Evolutionary conservation across 768 basidiomycete genomes (phyloP), one percentile per base, ranked within the genome.

Genomic region (Serpula lacrymans): DNA sequence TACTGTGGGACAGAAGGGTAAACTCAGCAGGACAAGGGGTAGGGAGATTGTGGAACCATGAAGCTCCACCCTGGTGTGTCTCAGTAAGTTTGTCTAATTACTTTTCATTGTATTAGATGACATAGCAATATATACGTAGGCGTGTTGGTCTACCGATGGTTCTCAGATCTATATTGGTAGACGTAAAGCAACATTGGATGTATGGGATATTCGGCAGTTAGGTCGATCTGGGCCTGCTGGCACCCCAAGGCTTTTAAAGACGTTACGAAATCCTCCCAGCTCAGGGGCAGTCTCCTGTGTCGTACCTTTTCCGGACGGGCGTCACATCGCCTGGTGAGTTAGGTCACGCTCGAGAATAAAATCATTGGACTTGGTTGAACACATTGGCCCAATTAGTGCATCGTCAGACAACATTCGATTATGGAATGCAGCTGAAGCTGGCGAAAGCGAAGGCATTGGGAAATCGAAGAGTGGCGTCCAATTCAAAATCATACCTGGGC

Each of bases 401-500:
- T 95, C 92, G 7, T 74, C 84, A 36, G 95, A 98, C 66, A 95
- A 95, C 55, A 77, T 98, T 47, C 78, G 95, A 10, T 63, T 97
- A 27, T 97, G 94, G 94, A 92, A 97, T 51, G 85, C 88, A 10
- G 77, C 82, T 10, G 88, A 91, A 42, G 80, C 81, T 20, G 77
- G 74, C 26, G 83, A 86, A 53, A 59, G 68, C 10, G 89, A 92
- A 48, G 70, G 71, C 13, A 73, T 60, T 35, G 77, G 78, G 40
- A 81, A 74, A 56, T 64, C 68, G 43, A 80, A 72, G 60, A 78
- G 82, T 41, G 80, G 83, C 6, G 82, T 85, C 13, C 89, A 83
- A 40, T 97, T 95, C 73, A 93, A 91, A 68, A 93, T 97, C 45
- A 87, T 97, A 26, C 84, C 92, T 9, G 95, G 94, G 0, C 95